phyloP scores from a whole-genome alignment of 1,284 basidiomycete species.

The Irpex sp. region DNA sequence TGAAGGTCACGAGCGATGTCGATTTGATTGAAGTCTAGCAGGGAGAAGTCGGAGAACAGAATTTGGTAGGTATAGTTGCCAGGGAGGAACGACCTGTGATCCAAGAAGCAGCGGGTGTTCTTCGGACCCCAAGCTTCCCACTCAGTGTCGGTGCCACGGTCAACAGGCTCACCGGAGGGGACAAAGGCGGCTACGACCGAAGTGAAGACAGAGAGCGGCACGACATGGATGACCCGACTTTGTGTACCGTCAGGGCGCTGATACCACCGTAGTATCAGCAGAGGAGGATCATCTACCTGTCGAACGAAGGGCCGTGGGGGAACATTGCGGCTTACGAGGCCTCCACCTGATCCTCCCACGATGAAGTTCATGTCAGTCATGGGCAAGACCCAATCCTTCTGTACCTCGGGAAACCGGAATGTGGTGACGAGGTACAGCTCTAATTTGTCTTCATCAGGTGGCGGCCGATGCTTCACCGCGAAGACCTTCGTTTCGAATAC shows the following conservation, averaged over 20 bases:
- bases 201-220: background rate
- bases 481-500: background rate
- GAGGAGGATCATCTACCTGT: background rate
- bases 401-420: background rate
- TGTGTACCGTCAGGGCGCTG: background rate
- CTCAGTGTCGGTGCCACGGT: background rate
- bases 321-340: background rate
- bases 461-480: background rate
- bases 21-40: background rate
- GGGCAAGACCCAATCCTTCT: background rate
- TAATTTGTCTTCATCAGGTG: background rate
- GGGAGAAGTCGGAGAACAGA: background rate
- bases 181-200: background rate
- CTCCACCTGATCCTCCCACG: background rate
- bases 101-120: background rate
- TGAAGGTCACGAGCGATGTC: background rate
- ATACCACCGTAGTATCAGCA: background rate
- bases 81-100: background rate
- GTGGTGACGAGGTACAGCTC: background rate
- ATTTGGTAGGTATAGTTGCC: background rate
- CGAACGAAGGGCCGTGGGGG: background rate
- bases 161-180: background rate
- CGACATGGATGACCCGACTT: background rate
- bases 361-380: background rate
- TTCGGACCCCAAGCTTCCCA: background rate